A percentile compares a stretch with the other conserved stretches of the same genome.
These are phyloP conservation scores for Fusarium pseudoanthophilum DNA, from an alignment of 2,329 filamentous ascomycete genomes.

Conservation along the genomic window DNA sequence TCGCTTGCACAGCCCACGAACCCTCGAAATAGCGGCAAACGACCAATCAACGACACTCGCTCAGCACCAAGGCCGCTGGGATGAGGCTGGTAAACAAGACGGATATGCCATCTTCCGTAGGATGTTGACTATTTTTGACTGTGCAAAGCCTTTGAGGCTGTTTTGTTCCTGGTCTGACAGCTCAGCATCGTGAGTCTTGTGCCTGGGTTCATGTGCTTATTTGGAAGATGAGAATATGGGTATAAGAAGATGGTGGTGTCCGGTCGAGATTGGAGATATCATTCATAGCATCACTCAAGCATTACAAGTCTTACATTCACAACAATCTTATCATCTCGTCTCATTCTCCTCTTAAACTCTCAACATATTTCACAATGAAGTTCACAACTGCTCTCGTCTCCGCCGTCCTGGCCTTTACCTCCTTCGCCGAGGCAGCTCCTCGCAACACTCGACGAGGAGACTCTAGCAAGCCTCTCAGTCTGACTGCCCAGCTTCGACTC, in stretches of 20 bases:
- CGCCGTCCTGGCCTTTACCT: conserved; percentile 54
- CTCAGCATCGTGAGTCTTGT: conserved; percentile 9
- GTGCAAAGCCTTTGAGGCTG: conserved; percentile 8
- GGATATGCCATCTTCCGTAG: conserved; percentile 29
- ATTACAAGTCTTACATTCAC: neutral
- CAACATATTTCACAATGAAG: conserved; percentile 49
- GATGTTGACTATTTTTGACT: conserved; percentile 24
- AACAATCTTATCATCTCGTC: neutral
- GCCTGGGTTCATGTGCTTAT: conserved; percentile 4
- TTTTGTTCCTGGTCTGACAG: conserved; percentile 10
- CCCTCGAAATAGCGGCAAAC: conserved; percentile 29
- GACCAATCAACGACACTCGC: conserved; percentile 8
- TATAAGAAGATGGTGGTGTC: conserved; percentile 40
- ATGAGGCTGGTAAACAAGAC: conserved; percentile 24
- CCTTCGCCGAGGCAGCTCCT: conserved; percentile 46
- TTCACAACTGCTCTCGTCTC: conserved; percentile 48
- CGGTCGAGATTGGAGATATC: conserved; percentile 30
- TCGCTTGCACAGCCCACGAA: conserved; percentile 28
- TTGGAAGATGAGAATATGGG: conserved; percentile 4
- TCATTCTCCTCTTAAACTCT: neutral
- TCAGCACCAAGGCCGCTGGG: conserved; percentile 15
- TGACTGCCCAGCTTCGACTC: conserved; percentile 53
- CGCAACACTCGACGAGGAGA: conserved; percentile 26
- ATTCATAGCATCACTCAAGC: conserved; percentile 29
- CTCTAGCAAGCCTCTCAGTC: conserved; percentile 40